These are phyloP conservation scores for Auricularia sp. DNA, from an alignment of 768 basidiomycete species.

Conservation along the genomic window DNA sequence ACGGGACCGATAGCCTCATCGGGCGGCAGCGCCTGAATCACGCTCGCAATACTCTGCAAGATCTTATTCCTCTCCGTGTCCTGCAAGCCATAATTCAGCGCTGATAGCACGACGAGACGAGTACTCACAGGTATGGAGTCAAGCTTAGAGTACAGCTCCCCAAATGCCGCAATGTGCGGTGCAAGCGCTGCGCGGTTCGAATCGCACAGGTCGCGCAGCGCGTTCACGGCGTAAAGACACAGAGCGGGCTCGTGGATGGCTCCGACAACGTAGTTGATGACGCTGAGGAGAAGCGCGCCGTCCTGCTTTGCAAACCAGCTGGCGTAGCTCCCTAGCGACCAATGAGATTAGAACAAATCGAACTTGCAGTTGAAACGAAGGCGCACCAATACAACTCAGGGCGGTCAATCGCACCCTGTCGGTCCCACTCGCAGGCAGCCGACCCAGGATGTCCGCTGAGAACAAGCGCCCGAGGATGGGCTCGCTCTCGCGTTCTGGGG, in stretches of 20 bases:
- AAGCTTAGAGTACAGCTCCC: conserved; percentile 69
- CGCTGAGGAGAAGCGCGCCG: conserved; percentile 44
- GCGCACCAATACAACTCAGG: conserved; percentile 62
- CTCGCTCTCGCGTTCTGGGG: conserved; percentile 35
- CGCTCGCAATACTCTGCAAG: conserved; percentile 84
- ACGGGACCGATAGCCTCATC: conserved; percentile 69
- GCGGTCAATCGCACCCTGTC: conserved; percentile 64
- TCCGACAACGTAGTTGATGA: conserved; percentile 58
- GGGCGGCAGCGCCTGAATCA: conserved; percentile 82
- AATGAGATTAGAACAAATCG: no score
- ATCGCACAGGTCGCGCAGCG: conserved; percentile 81
- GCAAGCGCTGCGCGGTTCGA: conserved; percentile 79
- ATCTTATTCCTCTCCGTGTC: conserved; percentile 86
- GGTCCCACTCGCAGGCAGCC: conserved; percentile 54
- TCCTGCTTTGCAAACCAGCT: conserved; percentile 65
- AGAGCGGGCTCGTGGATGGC: conserved; percentile 57
- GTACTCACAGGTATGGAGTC: conserved; percentile 57
- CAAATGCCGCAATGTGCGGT: conserved; percentile 76
- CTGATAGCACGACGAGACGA: background rate
- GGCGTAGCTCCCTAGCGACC: conserved; percentile 51
- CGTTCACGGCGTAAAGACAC: conserved; percentile 66
- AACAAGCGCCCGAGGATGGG: conserved; percentile 55
- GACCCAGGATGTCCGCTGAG: conserved; percentile 57
- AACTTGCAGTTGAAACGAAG: no score
- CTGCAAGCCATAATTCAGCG: conserved; percentile 22